Evolutionary conservation across 805 yeast species (phyloP).

Genomic region (Danielozyma ontarioensis): DNA sequence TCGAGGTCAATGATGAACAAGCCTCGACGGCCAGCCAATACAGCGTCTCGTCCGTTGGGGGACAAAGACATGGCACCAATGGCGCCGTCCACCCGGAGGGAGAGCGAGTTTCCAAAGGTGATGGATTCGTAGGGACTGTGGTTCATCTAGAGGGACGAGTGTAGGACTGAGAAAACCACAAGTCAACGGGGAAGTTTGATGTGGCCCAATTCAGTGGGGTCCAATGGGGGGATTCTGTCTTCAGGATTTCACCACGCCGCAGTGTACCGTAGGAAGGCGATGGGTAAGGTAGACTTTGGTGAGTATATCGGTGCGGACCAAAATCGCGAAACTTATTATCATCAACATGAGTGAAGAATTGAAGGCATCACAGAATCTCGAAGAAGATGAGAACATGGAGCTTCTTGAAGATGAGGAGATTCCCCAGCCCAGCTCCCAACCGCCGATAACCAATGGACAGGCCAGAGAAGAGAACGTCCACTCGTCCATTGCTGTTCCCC

Average conservation of each 20-base stretch:
- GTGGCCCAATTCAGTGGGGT: too few species aligned
- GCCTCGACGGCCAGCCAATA: conserved; percentile 79
- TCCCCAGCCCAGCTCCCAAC: too few species aligned
- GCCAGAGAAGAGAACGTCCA: too few species aligned
- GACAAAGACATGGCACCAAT: conserved; percentile 86
- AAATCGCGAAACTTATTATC: background rate
- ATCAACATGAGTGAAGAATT: background rate
- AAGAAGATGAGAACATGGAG: background rate
- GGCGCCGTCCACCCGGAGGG: conserved; percentile 84
- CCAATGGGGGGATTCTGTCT: too few species aligned
- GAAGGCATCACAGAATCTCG: background rate
- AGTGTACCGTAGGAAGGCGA: too few species aligned
- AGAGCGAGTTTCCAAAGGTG: conserved; percentile 77
- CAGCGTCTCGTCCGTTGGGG: conserved; percentile 91
- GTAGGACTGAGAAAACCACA: too few species aligned
- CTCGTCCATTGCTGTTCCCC: too few species aligned
- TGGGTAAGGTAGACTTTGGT: too few species aligned
- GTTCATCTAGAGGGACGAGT: too few species aligned
- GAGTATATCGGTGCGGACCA: background rate
- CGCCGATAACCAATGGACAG: too few species aligned
- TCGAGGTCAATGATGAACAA: conserved; percentile 87
- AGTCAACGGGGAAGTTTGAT: too few species aligned
- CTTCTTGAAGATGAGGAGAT: background rate
- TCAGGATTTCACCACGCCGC: too few species aligned
- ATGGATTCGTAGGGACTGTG: conserved; percentile 33